phyloP scores from a whole-genome alignment of 768 basidiomycete genomes.

The Hericium erinaceus region DNA sequence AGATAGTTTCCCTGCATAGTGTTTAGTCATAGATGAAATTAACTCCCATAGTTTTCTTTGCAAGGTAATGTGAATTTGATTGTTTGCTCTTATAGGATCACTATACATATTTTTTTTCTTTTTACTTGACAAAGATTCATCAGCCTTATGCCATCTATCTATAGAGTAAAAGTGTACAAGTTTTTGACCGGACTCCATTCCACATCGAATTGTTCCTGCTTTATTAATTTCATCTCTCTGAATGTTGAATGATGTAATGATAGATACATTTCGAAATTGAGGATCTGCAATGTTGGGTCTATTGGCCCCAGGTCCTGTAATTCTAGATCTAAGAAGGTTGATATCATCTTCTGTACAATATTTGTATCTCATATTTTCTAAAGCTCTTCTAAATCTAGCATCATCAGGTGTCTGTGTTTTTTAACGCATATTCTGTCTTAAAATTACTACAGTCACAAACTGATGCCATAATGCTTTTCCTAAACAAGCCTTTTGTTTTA shows the following conservation, averaged over 20 bases:
- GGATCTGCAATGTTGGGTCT: constrained; percentile 8
- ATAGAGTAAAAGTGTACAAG: constrained; percentile 22
- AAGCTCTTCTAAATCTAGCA: constrained; percentile 18
- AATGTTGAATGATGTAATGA: constrained; percentile 30
- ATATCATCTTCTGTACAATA: constrained; percentile 30
- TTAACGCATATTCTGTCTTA: constrained; percentile 15
- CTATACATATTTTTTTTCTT: background rate
- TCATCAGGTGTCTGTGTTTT: constrained; percentile 15
- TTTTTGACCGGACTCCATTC: constrained; percentile 20
- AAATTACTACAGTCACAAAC: constrained; percentile 13
- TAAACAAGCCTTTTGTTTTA: constrained; percentile 4
- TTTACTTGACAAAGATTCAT: background rate
- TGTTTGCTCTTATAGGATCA: background rate
- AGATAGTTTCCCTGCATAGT: constrained; percentile 13
- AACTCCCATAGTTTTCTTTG: constrained; percentile 17
- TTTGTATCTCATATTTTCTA: constrained; percentile 32
- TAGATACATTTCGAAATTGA: constrained; percentile 24
- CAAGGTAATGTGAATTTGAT: background rate
- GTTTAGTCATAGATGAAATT: constrained; percentile 7
- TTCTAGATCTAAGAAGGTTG: constrained; percentile 21
- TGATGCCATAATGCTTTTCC: constrained; percentile 14
- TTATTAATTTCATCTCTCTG: constrained; percentile 31
- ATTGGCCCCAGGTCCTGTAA: constrained; percentile 12
- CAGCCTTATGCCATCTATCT: background rate
- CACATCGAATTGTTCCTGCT: constrained; percentile 23